A percentile compares a stretch with the other conserved stretches of the same genome.
These are phyloP conservation scores for Exophiala dermatitidis DNA, from an alignment of 2,329 filamentous ascomycete genomes.

Conservation along the genomic window DNA sequence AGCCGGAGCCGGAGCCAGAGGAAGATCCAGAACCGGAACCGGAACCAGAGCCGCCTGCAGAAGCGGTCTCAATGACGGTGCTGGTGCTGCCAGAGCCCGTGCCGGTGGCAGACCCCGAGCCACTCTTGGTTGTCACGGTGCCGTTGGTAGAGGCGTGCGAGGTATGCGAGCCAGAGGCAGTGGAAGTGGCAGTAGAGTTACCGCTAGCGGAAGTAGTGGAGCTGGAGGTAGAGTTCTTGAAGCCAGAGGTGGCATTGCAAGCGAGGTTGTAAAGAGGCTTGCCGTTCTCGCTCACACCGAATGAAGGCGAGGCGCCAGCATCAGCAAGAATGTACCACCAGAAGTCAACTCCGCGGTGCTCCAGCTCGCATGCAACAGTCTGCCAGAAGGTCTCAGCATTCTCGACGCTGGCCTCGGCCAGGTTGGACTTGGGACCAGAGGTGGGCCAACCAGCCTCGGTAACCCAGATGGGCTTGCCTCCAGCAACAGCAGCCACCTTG, in stretches of 20 bases:
- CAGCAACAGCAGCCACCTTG: conserved; percentile 38
- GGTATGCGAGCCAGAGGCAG: neutral
- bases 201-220: conserved; percentile 1
- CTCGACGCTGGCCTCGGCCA: conserved; percentile 47
- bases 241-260: conserved; percentile 27
- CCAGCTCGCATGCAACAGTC: conserved; percentile 52
- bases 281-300: conserved; percentile 32
- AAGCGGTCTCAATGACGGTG: neutral
- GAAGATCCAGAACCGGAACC: conserved; percentile 1
- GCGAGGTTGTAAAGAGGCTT: conserved; percentile 36
- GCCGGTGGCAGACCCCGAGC: neutral
- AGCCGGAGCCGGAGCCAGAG: neutral
- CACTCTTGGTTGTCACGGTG: neutral
- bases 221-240: conserved; percentile 7
- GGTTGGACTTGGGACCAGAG: conserved; percentile 47
- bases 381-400: conserved; percentile 61
- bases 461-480: conserved; percentile 52
- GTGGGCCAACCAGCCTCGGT: conserved; percentile 63
- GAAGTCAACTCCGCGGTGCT: conserved; percentile 47
- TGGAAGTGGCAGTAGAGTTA: conserved; percentile 1
- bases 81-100: conserved; percentile 5
- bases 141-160: neutral
- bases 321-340: conserved; percentile 40
- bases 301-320: conserved; percentile 33
- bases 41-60: neutral